Percentiles rank a stretch among this genome's conserved stretches.
These are phyloP conservation scores for Aureobasidium sp. DNA, from an alignment of 2,329 filamentous ascomycete genomes.

Conservation along the genomic window DNA sequence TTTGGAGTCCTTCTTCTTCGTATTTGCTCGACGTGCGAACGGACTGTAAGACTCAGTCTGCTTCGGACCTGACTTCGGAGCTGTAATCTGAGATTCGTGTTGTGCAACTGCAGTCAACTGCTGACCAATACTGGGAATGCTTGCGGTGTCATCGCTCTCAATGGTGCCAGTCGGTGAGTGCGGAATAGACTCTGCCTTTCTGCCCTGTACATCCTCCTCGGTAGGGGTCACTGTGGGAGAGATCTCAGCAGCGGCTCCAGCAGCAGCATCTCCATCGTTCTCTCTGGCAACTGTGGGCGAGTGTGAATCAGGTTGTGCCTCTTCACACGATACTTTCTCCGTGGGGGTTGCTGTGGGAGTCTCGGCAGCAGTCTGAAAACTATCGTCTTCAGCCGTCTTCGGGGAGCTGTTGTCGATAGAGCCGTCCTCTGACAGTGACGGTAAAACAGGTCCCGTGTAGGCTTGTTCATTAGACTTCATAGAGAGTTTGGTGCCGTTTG, in stretches of 20 bases:
- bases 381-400: constrained; percentile 23
- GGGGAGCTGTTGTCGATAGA: not conserved
- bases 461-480: not conserved
- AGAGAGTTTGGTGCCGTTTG: not conserved
- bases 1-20: constrained; percentile 20
- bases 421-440: not conserved
- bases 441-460: not conserved
- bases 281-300: not conserved
- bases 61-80: constrained; percentile 26
- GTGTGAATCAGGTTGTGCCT: not conserved
- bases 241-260: not conserved
- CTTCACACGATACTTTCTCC: not conserved
- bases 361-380: constrained; percentile 28
- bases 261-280: not conserved
- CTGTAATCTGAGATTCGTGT: constrained; percentile 17
- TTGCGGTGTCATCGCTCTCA: not conserved
- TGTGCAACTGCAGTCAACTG: not conserved
- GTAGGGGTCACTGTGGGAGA: not conserved
- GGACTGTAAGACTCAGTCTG: constrained; percentile 30
- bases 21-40: constrained; percentile 21
- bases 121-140: not conserved
- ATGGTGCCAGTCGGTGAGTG: not conserved
- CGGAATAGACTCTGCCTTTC: constrained; percentile 1
- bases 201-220: not conserved
- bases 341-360: constrained; percentile 17